Evolutionary conservation across 202 grass and related monocot species (phyloP), one percentile per base, ranked within the genome.

Genomic region (Musa balbisiana): DNA sequence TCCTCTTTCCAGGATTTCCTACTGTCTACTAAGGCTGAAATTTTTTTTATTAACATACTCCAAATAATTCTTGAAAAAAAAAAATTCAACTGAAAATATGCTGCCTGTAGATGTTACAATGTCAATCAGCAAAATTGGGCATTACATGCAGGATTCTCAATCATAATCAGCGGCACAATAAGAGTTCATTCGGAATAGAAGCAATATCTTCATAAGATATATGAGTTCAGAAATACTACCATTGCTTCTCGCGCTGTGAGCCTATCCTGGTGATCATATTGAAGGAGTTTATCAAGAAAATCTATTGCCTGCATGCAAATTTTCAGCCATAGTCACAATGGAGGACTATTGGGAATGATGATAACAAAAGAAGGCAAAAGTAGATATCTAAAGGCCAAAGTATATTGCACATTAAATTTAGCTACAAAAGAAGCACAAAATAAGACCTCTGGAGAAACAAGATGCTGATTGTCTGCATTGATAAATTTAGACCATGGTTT

Each of bases 401-500:
- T 21, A 9, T 50, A 75, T 29, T 55, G 19, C 55, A 58, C 17
- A 5, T 4, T 16, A 58, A 58, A 23, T 23, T 23, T 23, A 58
- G 55, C 22, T 53, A 26, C 17, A 5, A 58, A 17, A 16, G 17
- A 58, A 43, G 13, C 55, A 58, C 51, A 73, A 22, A 53, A n/a
- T 58, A 65, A 80, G 73, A 92, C 90, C 90, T 89, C 90, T 25
- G 87, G 90, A 1, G 90, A 92, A 69, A 92, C 87, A 78, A 92
- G 67, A 85, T 92, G 90, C 70, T 92, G 90, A 72, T 85, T 92
- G 69, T 92, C 90, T 85, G 87, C 84, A 83, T 79, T 92, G 64
- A 92, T 84, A 83, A 92, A 92, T 76, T 92, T 92, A 9, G 90
- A 73, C 90, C 90, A 89, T 49, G 86, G 84, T 79, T 85, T 92